A percentile compares a stretch with the other conserved stretches of the same genome.
These are phyloP conservation scores for Gossypioides kirkii DNA, from an alignment of 345 rosid species.

Conservation along the genomic window DNA sequence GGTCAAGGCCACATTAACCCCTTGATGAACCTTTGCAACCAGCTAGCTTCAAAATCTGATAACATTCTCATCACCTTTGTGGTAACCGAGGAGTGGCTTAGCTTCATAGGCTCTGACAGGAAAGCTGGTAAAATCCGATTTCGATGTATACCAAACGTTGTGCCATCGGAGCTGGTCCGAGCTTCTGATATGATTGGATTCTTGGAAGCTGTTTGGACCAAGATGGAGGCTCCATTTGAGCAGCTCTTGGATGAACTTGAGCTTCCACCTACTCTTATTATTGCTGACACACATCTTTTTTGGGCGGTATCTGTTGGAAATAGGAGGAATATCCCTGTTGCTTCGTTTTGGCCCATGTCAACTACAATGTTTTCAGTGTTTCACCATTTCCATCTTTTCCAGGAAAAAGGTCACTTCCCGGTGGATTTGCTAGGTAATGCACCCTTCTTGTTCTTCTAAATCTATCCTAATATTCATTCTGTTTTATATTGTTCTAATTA, in stretches of 20 bases:
- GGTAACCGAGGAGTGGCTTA: conserved; percentile 35
- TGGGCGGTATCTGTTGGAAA: conserved; percentile 33
- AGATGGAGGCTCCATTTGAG: conserved; percentile 33
- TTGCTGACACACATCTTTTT: conserved; percentile 27
- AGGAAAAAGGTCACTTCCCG: conserved; percentile 17
- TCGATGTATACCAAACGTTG: conserved; percentile 22
- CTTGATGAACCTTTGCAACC: conserved; percentile 30
- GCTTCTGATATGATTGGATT: conserved; percentile 17
- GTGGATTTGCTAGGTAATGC: conserved; percentile 5
- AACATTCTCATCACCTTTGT: conserved; percentile 24
- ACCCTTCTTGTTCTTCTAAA: background rate
- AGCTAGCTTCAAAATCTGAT: conserved; percentile 13
- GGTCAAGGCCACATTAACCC: conserved; percentile 39
- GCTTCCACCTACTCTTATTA: conserved; percentile 21
- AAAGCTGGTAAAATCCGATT: conserved; percentile 8
- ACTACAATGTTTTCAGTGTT: conserved; percentile 25
- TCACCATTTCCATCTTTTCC: conserved; percentile 25
- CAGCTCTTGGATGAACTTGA: conserved; percentile 32
- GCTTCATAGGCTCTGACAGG: conserved; percentile 7
- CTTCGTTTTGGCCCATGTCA: conserved; percentile 37
- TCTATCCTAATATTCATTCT: background rate
- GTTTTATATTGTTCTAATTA: background rate
- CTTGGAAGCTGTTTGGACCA: conserved; percentile 26
- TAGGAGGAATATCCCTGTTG: conserved; percentile 38
- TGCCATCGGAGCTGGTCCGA: conserved; percentile 21